phyloP scores from a whole-genome alignment of 2,329 filamentous ascomycete species.

The Blumeria hordei region DNA sequence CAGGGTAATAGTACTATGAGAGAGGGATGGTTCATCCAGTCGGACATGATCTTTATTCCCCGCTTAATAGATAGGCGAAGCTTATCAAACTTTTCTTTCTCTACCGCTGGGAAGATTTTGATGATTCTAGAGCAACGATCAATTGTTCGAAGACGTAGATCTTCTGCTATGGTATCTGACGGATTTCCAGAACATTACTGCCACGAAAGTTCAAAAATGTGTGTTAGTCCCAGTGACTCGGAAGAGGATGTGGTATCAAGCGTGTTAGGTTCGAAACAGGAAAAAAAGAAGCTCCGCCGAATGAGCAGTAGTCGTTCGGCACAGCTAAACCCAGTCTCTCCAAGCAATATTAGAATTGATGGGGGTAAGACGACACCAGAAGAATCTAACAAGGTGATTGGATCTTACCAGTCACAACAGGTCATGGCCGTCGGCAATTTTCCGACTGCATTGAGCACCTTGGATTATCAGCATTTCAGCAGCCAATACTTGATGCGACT shows the following conservation, averaged over 20 bases:
- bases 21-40: conserved; percentile 38
- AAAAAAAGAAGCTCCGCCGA: conserved; percentile 18
- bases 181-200: conserved; percentile 12
- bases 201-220: conserved; percentile 23
- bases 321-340: conserved; percentile 29
- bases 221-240: conserved; percentile 35
- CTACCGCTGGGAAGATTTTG: conserved; percentile 30
- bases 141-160: conserved; percentile 21
- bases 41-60: conserved; percentile 38
- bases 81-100: conserved; percentile 36
- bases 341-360: conserved; percentile 17
- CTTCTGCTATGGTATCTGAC: conserved; percentile 10
- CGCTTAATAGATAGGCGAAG: conserved; percentile 37
- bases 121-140: conserved; percentile 37
- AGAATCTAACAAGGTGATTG: conserved; percentile 31
- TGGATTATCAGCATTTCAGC: conserved; percentile 31
- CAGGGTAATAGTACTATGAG: conserved; percentile 25
- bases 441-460: conserved; percentile 25
- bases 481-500: conserved; percentile 23
- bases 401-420: conserved; percentile 32
- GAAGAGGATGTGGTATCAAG: conserved; percentile 38
- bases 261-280: conserved; percentile 26
- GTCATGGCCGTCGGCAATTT: conserved; percentile 35
- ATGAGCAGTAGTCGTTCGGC: conserved; percentile 21
- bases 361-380: conserved; percentile 26